Conservation (phyloP, 768 basidiomycete genomes). For the Rhizopogon vinicolor region DNA sequence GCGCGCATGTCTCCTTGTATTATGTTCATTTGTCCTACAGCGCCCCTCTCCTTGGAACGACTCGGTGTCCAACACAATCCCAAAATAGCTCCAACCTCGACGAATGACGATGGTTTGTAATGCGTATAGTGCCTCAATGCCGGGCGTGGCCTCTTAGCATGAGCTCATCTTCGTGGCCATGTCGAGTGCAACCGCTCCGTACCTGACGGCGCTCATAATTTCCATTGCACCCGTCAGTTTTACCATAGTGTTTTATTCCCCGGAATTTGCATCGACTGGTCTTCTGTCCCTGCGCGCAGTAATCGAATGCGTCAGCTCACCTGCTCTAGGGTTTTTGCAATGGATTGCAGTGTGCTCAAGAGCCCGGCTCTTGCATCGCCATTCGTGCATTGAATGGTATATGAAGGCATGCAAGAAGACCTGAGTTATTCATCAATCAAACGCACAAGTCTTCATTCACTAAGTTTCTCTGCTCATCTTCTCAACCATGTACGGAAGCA, state of each 20-base stretch:
- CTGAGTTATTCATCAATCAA: not conserved
- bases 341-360: not conserved
- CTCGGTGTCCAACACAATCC: not conserved
- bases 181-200: not conserved
- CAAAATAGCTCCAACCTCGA: not conserved
- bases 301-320: not conserved
- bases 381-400: not conserved
- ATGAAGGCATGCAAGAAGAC: not conserved
- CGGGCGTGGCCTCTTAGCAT: too few species aligned
- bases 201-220: not conserved
- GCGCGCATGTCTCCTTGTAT: not conserved
- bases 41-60: not conserved
- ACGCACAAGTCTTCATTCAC: not conserved
- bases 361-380: not conserved
- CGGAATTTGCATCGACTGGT: not conserved
- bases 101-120: not conserved
- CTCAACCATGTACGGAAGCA: slow-evolving; percentile 17
- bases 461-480: not conserved
- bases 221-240: not conserved
- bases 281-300: too few species aligned
- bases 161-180: not conserved
- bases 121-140: slow-evolving; percentile 1
- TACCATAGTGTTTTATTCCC: not conserved
- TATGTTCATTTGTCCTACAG: not conserved
- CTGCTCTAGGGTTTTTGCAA: not conserved